phyloP scores from a whole-genome alignment of 2,329 filamentous ascomycete species.

The Coniochaeta sp. region DNA sequence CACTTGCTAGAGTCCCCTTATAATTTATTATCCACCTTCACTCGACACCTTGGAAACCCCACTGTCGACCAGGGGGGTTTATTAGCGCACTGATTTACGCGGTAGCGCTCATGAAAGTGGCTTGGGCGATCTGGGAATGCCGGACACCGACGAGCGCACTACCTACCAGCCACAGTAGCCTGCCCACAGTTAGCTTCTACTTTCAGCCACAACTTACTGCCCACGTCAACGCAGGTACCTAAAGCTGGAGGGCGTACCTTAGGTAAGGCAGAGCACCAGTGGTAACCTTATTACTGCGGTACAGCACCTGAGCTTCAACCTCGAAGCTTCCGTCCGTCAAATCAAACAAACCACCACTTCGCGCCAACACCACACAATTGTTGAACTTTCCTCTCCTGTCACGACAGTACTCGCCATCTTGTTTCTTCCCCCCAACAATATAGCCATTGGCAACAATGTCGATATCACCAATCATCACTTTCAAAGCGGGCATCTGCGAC shows the following conservation, averaged over 20 bases:
- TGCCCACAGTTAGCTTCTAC: too few species aligned
- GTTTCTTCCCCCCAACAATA: neutral
- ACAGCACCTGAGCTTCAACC: neutral
- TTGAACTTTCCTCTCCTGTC: neutral
- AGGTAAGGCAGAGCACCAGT: too few species aligned
- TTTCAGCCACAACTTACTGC: neutral
- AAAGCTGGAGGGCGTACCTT: neutral
- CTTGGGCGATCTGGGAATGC: neutral
- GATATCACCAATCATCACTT: slow-evolving; percentile 79
- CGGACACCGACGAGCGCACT: neutral
- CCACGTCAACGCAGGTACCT: slow-evolving; percentile 1
- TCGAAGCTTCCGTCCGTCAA: neutral
- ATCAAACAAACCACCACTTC: neutral
- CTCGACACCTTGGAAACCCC: neutral
- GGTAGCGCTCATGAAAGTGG: neutral
- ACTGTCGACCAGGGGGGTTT: neutral
- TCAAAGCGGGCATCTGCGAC: slow-evolving; percentile 90
- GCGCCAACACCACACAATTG: neutral
- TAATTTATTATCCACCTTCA: neutral
- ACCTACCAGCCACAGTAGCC: neutral
- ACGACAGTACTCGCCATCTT: neutral
- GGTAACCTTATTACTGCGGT: too few species aligned
- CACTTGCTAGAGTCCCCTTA: neutral
- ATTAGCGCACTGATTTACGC: neutral
- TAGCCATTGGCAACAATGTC: slow-evolving; percentile 52